phyloP scores from a whole-genome alignment of 2,329 filamentous ascomycete genomes.

The Colletotrichum lupini region DNA sequence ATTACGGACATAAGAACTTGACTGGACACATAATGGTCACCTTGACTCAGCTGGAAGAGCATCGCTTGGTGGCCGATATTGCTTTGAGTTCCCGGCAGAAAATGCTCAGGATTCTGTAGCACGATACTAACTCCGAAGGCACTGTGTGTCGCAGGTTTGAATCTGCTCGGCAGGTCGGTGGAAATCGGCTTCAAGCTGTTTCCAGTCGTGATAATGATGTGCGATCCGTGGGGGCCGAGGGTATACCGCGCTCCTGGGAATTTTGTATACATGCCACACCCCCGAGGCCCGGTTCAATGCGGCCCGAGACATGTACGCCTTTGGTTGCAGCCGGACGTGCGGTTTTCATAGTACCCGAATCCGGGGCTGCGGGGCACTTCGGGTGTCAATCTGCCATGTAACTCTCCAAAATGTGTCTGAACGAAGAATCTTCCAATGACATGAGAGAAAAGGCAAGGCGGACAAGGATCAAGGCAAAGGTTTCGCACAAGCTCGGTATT shows the following conservation, averaged over 20 bases:
- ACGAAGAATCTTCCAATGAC: background rate
- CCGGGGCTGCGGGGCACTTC: background rate
- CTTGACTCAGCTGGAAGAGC: background rate
- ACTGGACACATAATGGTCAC: background rate
- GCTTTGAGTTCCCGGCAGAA: background rate
- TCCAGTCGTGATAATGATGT: background rate
- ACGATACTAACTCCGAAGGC: background rate
- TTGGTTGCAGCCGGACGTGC: background rate
- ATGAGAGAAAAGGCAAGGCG: background rate
- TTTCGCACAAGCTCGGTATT: background rate
- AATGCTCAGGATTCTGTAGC: background rate
- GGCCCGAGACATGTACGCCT: background rate
- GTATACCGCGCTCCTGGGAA: too few species aligned
- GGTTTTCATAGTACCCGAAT: background rate
- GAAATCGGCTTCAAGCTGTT: too few species aligned
- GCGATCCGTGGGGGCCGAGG: background rate
- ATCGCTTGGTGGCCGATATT: background rate
- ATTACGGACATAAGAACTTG: background rate
- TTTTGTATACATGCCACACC: background rate
- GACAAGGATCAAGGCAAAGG: background rate
- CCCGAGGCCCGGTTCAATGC: constrained; percentile 14
- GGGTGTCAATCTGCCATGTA: background rate
- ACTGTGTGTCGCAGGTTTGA: background rate
- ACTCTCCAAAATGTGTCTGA: background rate
- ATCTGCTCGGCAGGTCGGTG: background rate